phyloP scores from a whole-genome alignment of 2,329 filamentous ascomycete genomes.

The Alternaria hordeiaustralica region DNA sequence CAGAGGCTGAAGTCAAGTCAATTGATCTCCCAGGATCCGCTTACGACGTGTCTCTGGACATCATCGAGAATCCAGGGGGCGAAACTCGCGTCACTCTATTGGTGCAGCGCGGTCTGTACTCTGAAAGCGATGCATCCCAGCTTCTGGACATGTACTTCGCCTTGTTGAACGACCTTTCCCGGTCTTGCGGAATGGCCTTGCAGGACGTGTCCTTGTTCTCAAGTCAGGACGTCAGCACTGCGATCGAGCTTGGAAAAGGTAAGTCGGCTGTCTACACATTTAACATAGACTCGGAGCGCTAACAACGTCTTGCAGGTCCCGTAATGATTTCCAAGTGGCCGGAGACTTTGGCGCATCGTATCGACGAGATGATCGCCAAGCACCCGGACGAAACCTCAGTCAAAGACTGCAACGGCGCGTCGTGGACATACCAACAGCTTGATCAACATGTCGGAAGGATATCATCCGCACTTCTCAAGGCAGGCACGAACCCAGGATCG shows the following conservation, averaged over 20 bases:
- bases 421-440: not conserved
- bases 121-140: constrained; percentile 27
- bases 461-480: not conserved
- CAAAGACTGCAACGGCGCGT: not conserved
- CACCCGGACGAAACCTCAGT: not conserved
- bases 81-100: not conserved
- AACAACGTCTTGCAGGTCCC: constrained; percentile 16
- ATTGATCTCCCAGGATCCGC: constrained; percentile 17
- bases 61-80: constrained; percentile 14
- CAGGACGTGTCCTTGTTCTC: constrained; percentile 13
- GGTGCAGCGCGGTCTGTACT: constrained; percentile 45
- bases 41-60: constrained; percentile 23
- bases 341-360: not conserved
- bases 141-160: constrained; percentile 28
- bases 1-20: not conserved
- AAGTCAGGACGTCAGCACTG: constrained; percentile 3
- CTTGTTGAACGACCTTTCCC: constrained; percentile 23
- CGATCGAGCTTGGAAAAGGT: constrained; percentile 10
- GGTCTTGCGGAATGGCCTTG: not conserved
- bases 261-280: not conserved
- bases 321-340: constrained; percentile 26
- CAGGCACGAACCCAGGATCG: constrained; percentile 34
- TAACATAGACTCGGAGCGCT: not conserved
- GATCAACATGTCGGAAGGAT: not conserved
- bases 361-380: not conserved